Conservation (phyloP, 164 flowering plant species). For the Nymphaea colorata region DNA sequence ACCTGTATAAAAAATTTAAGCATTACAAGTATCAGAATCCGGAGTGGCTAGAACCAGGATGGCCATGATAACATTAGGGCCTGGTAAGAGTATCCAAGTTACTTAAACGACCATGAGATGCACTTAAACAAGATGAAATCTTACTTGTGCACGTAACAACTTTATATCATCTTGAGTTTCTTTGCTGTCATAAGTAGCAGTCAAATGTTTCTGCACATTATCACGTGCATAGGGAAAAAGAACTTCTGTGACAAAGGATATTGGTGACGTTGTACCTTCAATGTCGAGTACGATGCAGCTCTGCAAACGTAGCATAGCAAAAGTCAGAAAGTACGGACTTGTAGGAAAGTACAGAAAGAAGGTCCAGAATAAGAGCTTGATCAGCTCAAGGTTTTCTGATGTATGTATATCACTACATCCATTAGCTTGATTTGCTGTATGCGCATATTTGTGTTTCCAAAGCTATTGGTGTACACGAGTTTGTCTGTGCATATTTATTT, state of each 20-base stretch:
- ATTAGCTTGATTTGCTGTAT: too few species aligned
- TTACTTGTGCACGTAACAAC: conserved; percentile 72
- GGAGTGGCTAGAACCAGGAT: too few species aligned
- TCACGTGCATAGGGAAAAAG: conserved; percentile 96
- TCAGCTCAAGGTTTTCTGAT: too few species aligned
- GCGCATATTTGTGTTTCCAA: background rate
- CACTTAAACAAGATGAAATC: conserved; percentile 1
- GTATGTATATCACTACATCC: background rate
- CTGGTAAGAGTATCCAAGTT: too few species aligned
- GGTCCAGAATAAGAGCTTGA: too few species aligned
- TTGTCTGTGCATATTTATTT: background rate
- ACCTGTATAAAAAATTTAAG: conserved; percentile 27
- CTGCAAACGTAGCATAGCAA: conserved; percentile 31
- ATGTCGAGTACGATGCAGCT: conserved; percentile 92
- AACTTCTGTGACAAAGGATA: conserved; percentile 87
- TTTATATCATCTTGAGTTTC: conserved; percentile 90
- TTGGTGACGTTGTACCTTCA: conserved; percentile 97
- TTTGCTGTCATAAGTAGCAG: conserved; percentile 54
- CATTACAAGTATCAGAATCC: too few species aligned
- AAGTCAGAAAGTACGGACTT: background rate
- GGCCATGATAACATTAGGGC: too few species aligned
- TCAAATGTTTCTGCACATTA: conserved; percentile 75
- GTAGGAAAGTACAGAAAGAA: background rate
- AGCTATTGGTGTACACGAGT: too few species aligned
- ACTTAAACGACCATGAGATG: too few species aligned